Conservation (phyloP, 2,329 filamentous ascomycete species). For the Aureobasidium sp. region DNA sequence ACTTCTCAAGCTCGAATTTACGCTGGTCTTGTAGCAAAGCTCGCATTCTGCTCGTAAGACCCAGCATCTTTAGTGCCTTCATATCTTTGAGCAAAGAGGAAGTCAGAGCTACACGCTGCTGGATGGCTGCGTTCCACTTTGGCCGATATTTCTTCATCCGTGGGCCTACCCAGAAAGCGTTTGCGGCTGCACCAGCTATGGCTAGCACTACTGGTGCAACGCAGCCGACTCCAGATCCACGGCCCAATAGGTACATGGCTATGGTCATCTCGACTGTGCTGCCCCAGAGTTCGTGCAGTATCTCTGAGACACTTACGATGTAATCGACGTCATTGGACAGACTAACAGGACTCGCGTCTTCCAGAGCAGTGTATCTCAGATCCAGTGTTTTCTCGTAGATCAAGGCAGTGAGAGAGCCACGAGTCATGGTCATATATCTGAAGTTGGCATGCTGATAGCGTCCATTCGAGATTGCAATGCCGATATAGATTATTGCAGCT, state of each 20-base stretch:
- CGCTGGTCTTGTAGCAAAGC: not conserved
- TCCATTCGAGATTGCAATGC: not conserved
- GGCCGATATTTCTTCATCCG: not conserved
- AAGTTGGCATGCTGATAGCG: not conserved
- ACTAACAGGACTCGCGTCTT: slow-evolving; percentile 5
- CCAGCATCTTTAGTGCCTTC: slow-evolving; percentile 13
- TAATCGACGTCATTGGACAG: slow-evolving; percentile 10
- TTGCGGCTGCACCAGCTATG: not conserved
- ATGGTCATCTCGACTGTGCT: slow-evolving; percentile 5
- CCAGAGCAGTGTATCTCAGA: not conserved
- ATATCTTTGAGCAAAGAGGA: slow-evolving; percentile 5
- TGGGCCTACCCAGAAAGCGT: not conserved
- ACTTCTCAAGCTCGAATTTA: not conserved
- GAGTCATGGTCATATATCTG: not conserved
- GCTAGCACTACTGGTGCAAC: not conserved
- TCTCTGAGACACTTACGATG: not conserved
- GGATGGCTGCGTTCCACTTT: slow-evolving; percentile 11
- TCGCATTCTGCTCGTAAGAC: not conserved
- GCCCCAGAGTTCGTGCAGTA: slow-evolving; percentile 11
- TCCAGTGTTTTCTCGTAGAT: slow-evolving; percentile 11
- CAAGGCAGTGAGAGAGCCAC: slow-evolving; percentile 1
- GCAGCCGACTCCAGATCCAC: not conserved
- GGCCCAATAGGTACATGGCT: slow-evolving; percentile 1
- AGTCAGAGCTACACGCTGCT: slow-evolving; percentile 8
- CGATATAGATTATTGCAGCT: not conserved